Conservation (phyloP, 768 basidiomycete species). For the Pulveroboletus sp. region DNA sequence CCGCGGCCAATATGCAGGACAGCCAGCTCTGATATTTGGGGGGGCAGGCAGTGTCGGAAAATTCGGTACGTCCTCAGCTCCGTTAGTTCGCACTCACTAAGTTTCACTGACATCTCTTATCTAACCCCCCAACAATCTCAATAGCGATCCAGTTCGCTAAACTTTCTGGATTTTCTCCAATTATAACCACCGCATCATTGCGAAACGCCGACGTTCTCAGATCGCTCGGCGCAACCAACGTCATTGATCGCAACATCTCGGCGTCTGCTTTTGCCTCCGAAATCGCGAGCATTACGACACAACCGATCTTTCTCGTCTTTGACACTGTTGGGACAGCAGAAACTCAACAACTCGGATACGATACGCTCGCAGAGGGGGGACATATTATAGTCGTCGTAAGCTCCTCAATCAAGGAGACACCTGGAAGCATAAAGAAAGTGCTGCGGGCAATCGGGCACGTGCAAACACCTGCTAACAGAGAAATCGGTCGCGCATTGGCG, state of each 20-base stretch:
- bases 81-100: too few species aligned
- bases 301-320: conserved; percentile 11
- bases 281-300: conserved; percentile 11
- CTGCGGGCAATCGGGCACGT: conserved; percentile 11
- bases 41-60: conserved; percentile 39
- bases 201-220: conserved; percentile 32
- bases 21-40: conserved; percentile 36
- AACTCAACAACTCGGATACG: conserved; percentile 34
- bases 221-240: conserved; percentile 37
- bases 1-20: conserved; percentile 26
- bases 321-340: conserved; percentile 30
- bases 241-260: conserved; percentile 32
- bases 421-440: conserved; percentile 17
- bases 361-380: conserved; percentile 32
- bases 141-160: conserved; percentile 35
- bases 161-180: conserved; percentile 35
- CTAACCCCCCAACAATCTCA: conserved; percentile 1
- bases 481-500: conserved; percentile 12
- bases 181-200: conserved; percentile 40
- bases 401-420: conserved; percentile 7
- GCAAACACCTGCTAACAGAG: conserved; percentile 8
- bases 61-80: conserved; percentile 23
- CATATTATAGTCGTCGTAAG: conserved; percentile 15
- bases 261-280: conserved; percentile 11
- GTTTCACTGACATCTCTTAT: too few species aligned